Evolutionary conservation across 805 yeast species (phyloP).

Genomic region (Metahyphopichia silvanorum): DNA sequence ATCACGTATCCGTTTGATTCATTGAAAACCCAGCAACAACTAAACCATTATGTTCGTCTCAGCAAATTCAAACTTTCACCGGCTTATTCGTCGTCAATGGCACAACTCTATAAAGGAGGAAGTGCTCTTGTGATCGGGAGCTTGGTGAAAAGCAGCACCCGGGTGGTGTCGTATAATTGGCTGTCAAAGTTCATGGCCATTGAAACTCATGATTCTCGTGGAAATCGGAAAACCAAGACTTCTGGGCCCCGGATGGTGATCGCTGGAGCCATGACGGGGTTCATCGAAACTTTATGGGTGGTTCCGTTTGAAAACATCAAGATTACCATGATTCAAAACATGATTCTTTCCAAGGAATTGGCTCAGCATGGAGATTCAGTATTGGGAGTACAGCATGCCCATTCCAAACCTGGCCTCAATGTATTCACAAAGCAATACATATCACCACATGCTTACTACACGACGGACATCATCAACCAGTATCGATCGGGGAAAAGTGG

Average conservation of each 20-base stretch:
- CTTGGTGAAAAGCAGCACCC: slow-evolving; percentile 65
- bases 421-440: slow-evolving; percentile 30
- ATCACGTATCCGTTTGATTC: slow-evolving; percentile 72
- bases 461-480: slow-evolving; percentile 30
- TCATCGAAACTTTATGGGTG: slow-evolving; percentile 74
- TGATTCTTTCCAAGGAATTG: slow-evolving; percentile 30
- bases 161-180: slow-evolving; percentile 74
- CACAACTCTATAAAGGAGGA: slow-evolving; percentile 54
- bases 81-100: slow-evolving; percentile 28
- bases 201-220: slow-evolving; percentile 24
- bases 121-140: slow-evolving; percentile 75
- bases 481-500: slow-evolving; percentile 17
- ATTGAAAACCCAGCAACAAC: slow-evolving; percentile 61
- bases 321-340: slow-evolving; percentile 74
- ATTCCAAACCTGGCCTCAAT: slow-evolving; percentile 20
- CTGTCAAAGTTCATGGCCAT: slow-evolving; percentile 65
- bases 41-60: slow-evolving; percentile 43
- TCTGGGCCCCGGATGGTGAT: slow-evolving; percentile 78
- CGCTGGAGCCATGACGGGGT: slow-evolving; percentile 83
- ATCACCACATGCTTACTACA: slow-evolving; percentile 41
- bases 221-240: slow-evolving; percentile 50
- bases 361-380: slow-evolving; percentile 17
- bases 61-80: slow-evolving; percentile 31
- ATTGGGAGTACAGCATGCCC: slow-evolving; percentile 18
- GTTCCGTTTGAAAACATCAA: slow-evolving; percentile 91